Conservation (phyloP, 768 basidiomycete species). For the Leccinellum rugosiceps region DNA sequence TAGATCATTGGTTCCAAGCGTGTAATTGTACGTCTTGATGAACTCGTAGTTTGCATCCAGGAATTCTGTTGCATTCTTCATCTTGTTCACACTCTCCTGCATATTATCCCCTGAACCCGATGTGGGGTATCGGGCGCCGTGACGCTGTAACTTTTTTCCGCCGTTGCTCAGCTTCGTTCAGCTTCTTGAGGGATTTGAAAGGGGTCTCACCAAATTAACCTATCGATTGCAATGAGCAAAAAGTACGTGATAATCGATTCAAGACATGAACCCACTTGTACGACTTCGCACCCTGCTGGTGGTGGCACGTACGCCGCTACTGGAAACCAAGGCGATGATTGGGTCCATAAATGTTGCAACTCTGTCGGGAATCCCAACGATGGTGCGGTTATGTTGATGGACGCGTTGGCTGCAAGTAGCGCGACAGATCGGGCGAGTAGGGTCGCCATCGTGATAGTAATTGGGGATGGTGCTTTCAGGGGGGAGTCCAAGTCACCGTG, state of each 20-base stretch:
- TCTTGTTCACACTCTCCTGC: slow-evolving; percentile 45
- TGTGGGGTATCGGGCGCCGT: neutral
- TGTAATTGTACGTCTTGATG: slow-evolving; percentile 51
- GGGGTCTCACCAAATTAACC: neutral
- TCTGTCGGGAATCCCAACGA: neutral
- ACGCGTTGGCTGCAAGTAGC: neutral
- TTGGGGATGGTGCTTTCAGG: too few species aligned
- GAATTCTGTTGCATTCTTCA: slow-evolving; percentile 45
- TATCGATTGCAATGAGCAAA: neutral
- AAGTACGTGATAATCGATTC: neutral
- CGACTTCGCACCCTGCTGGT: neutral
- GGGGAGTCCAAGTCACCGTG: too few species aligned
- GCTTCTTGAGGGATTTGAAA: neutral
- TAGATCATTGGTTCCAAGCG: slow-evolving; percentile 53
- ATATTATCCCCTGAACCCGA: slow-evolving; percentile 30
- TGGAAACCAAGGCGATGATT: neutral
- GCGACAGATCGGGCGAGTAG: neutral
- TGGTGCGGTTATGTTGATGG: neutral
- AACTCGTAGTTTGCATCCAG: slow-evolving; percentile 48
- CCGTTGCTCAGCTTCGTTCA: neutral
- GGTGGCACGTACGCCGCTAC: neutral
- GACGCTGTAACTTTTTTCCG: neutral
- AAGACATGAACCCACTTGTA: neutral
- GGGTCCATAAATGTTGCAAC: neutral
- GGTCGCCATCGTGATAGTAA: too few species aligned